Evolutionary conservation across 306 rosid genomes (phyloP), one percentile per base, ranked within the genome.

Genomic region (Geum urbanum): DNA sequence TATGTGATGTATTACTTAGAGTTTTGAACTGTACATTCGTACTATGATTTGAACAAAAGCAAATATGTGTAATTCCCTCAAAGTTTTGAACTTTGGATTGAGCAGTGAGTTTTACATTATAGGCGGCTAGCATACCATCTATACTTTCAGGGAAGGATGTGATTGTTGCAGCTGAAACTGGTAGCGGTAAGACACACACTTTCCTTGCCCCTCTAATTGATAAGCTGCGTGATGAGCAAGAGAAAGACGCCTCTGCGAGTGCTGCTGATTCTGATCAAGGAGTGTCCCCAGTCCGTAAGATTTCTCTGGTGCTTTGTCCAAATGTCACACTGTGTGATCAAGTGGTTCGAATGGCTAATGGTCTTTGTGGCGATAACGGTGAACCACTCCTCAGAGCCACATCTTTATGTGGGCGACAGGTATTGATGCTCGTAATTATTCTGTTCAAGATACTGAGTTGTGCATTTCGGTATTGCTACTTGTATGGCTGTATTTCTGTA

Each of bases 151-250:
- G 87, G 61, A 87, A 85, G 73, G 98, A 94, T 79, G 89, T 85
- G 77, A 74, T 94, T 67, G 81, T 94, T 75, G 98, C 98, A 10
- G 98, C 98, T 0, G 98, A 94, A 89, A 94, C 97, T 2, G 98
- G 98, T 10, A 90, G 98, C 74, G 97, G 98, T 24, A 90, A 92
- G 84, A 92, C 98, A 15, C 89, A 94, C 72, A 82, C 95, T 63
- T 94, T 90, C 67, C 88, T 94, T 13, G 86, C 70, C 65, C 98
- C 96, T 72, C 77, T 94, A 27, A 86, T 94, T 63, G 83, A 88
- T 78, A 84, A 74, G 76, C 82, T 94, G 12, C 75, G 83, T 45
- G 74, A 22, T 57, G 76, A 64, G 35, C 61, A 39, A 14, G 71
- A 82, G n/a, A 78, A 76, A 20, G 32, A 27, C 32, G 32, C 32